A percentile compares a stretch with the other conserved stretches of the same genome.
phyloP scores from a whole-genome alignment of 2,329 filamentous ascomycete genomes.

The Trichoderma sp. region DNA sequence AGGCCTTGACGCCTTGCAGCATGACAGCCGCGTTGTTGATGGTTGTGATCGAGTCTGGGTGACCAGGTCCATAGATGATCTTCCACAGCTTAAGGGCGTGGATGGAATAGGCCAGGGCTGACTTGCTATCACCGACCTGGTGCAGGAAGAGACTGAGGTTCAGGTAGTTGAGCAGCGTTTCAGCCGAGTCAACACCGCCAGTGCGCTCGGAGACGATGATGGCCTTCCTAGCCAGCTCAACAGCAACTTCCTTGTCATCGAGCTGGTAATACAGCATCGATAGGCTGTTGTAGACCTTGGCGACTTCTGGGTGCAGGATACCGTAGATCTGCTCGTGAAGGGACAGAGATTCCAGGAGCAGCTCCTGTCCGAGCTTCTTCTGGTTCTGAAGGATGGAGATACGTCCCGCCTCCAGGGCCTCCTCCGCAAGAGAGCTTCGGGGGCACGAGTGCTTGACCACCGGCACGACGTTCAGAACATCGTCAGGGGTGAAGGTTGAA shows the following conservation, averaged over 20 bases:
- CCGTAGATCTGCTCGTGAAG: conserved; percentile 98
- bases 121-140: conserved; percentile 82
- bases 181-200: conserved; percentile 85
- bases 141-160: conserved; percentile 95
- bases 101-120: conserved; percentile 82
- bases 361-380: conserved; percentile 91
- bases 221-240: conserved; percentile 93
- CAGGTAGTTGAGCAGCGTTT: conserved; percentile 92
- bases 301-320: conserved; percentile 93
- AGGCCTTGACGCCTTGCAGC: conserved; percentile 93
- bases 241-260: conserved; percentile 94
- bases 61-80: conserved; percentile 87
- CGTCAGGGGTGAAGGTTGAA: conserved; percentile 69
- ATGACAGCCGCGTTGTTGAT: conserved; percentile 99
- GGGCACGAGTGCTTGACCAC: conserved; percentile 92
- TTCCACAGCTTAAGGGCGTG: conserved; percentile 96
- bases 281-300: conserved; percentile 88
- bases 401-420: conserved; percentile 90
- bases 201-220: conserved; percentile 95
- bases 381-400: conserved; percentile 96
- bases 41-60: conserved; percentile 97
- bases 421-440: conserved; percentile 85
- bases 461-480: conserved; percentile 90
- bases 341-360: conserved; percentile 91
- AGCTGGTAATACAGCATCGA: conserved; percentile 96